phyloP scores from a whole-genome alignment of 2,329 filamentous ascomycete genomes.

The Orbilia oligospora region DNA sequence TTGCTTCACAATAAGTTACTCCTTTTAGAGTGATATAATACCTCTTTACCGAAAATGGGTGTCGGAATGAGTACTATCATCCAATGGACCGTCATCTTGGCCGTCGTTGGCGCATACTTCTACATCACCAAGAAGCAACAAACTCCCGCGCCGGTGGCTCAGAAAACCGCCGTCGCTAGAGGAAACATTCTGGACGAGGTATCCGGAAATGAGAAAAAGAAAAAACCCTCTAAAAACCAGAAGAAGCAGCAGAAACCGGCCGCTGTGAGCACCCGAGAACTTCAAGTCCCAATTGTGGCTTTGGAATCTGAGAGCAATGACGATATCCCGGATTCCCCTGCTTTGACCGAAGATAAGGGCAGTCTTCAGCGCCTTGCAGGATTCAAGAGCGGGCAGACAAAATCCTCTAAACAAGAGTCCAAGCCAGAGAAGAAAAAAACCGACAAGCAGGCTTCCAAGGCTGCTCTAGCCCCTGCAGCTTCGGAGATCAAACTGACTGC shows the following conservation, averaged over 20 bases:
- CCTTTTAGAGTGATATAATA: not conserved
- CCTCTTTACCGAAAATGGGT: slow-evolving; percentile 37
- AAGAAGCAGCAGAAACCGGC: slow-evolving; percentile 47
- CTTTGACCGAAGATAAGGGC: slow-evolving; percentile 52
- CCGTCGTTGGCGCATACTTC: slow-evolving; percentile 46
- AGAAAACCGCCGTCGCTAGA: slow-evolving; percentile 28
- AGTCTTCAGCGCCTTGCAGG: slow-evolving; percentile 57
- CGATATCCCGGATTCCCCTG: slow-evolving; percentile 34
- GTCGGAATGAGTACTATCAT: slow-evolving; percentile 58
- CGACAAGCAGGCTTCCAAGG: slow-evolving; percentile 54
- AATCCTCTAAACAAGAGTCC: slow-evolving; percentile 41
- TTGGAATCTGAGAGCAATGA: slow-evolving; percentile 42
- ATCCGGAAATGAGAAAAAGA: slow-evolving; percentile 56
- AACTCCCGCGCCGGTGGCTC: slow-evolving; percentile 18
- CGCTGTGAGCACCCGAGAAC: slow-evolving; percentile 14
- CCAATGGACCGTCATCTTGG: slow-evolving; percentile 49
- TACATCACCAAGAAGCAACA: slow-evolving; percentile 34
- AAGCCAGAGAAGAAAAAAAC: slow-evolving; percentile 55
- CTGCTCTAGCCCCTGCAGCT: slow-evolving; percentile 19
- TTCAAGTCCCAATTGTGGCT: slow-evolving; percentile 52
- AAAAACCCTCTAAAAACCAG: slow-evolving; percentile 48
- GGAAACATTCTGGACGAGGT: slow-evolving; percentile 36
- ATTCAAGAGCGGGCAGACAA: slow-evolving; percentile 47
- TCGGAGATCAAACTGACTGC: slow-evolving; percentile 43
- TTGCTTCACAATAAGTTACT: not conserved